Evolutionary conservation across 176 grass and related monocot genomes (phyloP).

Genomic region (Phoenix dactylifera): DNA sequence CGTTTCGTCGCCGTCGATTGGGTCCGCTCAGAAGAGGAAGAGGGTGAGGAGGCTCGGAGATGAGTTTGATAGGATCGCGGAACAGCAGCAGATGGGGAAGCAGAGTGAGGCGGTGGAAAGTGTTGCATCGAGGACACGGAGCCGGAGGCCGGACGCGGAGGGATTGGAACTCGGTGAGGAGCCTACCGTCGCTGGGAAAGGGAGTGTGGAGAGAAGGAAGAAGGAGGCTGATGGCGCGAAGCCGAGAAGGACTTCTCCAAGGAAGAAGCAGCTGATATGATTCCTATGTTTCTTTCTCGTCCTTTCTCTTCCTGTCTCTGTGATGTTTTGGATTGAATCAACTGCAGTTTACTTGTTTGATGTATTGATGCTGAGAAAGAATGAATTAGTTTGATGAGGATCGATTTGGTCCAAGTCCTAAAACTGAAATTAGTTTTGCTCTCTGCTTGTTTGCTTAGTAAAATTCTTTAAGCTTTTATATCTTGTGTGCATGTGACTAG

Average conservation of each 20-base stretch:
- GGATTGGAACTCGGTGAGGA: background rate
- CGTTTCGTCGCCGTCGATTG: background rate
- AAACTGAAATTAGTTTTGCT: too few species aligned
- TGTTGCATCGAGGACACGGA: too few species aligned
- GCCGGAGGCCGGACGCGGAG: background rate
- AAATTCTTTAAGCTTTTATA: too few species aligned
- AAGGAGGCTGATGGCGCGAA: conserved; percentile 1
- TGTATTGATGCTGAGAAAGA: too few species aligned
- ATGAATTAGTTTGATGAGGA: too few species aligned
- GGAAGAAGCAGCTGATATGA: conserved; percentile 21
- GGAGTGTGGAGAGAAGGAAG: conserved; percentile 12
- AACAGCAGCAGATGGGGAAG: conserved; percentile 2
- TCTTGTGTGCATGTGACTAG: too few species aligned
- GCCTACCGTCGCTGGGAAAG: background rate
- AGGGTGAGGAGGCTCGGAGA: conserved; percentile 44
- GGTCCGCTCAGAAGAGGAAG: conserved; percentile 35
- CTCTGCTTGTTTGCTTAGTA: too few species aligned
- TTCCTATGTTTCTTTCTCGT: background rate
- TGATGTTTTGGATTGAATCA: too few species aligned
- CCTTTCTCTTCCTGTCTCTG: too few species aligned
- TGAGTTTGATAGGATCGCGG: conserved; percentile 62
- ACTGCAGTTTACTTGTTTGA: too few species aligned
- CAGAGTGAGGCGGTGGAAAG: too few species aligned
- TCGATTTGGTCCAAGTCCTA: too few species aligned
- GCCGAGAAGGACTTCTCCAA: conserved; percentile 27